Evolutionary conservation across 2,329 filamentous ascomycete genomes (phyloP).

Genomic region (Colletotrichum trifolii): DNA sequence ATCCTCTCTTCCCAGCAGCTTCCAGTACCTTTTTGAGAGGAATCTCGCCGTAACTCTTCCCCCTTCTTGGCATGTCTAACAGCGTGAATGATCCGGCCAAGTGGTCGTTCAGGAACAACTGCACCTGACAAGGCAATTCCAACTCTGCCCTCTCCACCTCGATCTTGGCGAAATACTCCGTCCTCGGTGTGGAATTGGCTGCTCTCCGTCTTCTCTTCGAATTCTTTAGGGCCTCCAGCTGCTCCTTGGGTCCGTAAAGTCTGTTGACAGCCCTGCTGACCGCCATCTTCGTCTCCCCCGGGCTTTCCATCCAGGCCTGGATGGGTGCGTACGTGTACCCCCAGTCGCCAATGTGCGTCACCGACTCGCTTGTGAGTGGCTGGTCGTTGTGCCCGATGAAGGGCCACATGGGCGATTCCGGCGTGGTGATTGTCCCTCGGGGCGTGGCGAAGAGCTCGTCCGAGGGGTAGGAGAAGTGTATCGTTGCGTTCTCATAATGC

Average conservation of each 20-base stretch:
- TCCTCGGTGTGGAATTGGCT: neutral
- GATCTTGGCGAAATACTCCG: conserved; percentile 51
- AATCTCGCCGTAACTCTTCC: conserved; percentile 46
- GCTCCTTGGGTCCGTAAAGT: conserved; percentile 52
- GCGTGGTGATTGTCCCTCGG: conserved; percentile 51
- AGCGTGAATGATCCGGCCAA: conserved; percentile 48
- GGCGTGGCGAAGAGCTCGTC: conserved; percentile 55
- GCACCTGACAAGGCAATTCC: conserved; percentile 50
- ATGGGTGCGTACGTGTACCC: conserved; percentile 57
- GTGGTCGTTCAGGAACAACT: conserved; percentile 44
- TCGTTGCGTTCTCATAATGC: conserved; percentile 49
- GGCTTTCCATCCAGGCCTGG: conserved; percentile 62
- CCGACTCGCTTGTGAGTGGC: conserved; percentile 55
- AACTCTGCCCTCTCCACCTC: conserved; percentile 51
- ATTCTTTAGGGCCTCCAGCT: conserved; percentile 9
- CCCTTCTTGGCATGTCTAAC: conserved; percentile 50
- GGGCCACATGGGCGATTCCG: conserved; percentile 60
- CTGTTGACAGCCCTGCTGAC: conserved; percentile 68
- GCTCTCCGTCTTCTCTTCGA: conserved; percentile 7
- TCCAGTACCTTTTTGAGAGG: conserved; percentile 42
- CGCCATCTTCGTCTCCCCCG: conserved; percentile 68
- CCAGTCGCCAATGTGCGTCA: conserved; percentile 47
- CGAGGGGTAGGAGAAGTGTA: conserved; percentile 48
- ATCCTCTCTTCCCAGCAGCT: neutral
- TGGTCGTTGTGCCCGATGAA: conserved; percentile 55